Base-by-base conservation (phyloP, 2,329 filamentous ascomycete genomes). In the Neurospora sp. region DNA sequence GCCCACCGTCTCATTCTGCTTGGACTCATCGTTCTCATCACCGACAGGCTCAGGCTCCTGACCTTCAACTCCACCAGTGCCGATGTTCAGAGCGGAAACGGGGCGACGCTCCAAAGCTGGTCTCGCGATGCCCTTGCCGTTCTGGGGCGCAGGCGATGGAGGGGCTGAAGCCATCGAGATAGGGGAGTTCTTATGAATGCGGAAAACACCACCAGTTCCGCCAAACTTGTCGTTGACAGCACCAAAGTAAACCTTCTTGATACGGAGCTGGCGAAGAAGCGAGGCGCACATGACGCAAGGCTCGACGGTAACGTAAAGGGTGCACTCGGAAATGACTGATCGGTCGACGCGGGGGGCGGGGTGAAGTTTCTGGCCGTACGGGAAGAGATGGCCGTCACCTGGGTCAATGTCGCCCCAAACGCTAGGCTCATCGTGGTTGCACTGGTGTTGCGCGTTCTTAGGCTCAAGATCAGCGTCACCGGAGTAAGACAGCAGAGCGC, bases 201-300 rank as follows among this genome's bases (percentile, higher is more conserved):
- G 91, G 78, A 99, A 89, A 15, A 99, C 96, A 69, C 96, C 95
- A 1, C 96, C 96, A 17, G 93, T 97, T 39, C 96, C 96, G 8
- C 96, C 96, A 82, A 99, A 99, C 70, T 96, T 92, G 82, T 99
- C 96, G 79, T 99, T 99, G 75, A 92, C 88, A 71, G 94, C 97
- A 4, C 96, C 96, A 80, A 96, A 99, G 80, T 95, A 98, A 39
- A 99, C 96, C 74, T 91, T 91, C 72, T 91, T 88, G 80, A 99
- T 93, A 15, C 89, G 88, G 73, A 96, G 90, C 80, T 99, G 96
- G 68, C 93, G 89, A 67, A 99, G 86, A 68, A 96, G 88, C 6
- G 93, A 96, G 12, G 96, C 96, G 78, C 96, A 99, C 96, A 99
- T 99, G 82, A 99, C 93, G 80, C 96, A 99, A 4, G 96, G 96